Percentiles rank a stretch among this genome's conserved stretches.
Evolutionary conservation across 768 basidiomycete genomes (phyloP).

Genomic region (Podaxis sp.): DNA sequence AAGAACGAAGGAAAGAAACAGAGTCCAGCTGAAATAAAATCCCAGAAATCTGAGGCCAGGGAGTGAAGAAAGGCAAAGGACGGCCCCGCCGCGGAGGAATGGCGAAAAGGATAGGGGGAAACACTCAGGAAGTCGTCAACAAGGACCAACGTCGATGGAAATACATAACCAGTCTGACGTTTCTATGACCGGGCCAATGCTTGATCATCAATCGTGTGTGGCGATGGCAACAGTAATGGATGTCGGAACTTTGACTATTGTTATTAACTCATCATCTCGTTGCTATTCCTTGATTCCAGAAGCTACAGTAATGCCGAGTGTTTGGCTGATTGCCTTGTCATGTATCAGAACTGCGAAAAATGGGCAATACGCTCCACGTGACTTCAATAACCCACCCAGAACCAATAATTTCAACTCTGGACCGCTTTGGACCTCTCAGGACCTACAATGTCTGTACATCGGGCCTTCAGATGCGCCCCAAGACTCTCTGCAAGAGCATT

Average conservation of each 20-base stretch:
- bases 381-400: background rate
- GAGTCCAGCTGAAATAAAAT: constrained; percentile 13
- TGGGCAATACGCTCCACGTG: background rate
- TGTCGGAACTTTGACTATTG: background rate
- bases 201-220: background rate
- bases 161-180: too few species aligned
- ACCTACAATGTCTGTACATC: constrained; percentile 2
- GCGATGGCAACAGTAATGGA: background rate
- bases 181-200: background rate
- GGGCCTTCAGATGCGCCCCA: background rate
- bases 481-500: background rate
- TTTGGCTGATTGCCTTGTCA: background rate
- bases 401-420: background rate
- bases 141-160: too few species aligned
- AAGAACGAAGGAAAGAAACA: constrained; percentile 14
- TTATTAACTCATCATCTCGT: background rate
- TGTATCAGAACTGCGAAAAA: background rate
- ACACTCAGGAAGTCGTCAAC: background rate
- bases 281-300: background rate
- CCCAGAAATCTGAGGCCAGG: constrained; percentile 18
- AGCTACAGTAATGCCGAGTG: background rate
- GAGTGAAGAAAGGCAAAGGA: constrained; percentile 16
- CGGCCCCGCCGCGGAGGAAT: constrained; percentile 2
- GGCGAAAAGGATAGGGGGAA: background rate
- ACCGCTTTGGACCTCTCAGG: background rate